Conservation (phyloP, 176 grass and related monocot genomes). For the Cenchrus purpureus region DNA sequence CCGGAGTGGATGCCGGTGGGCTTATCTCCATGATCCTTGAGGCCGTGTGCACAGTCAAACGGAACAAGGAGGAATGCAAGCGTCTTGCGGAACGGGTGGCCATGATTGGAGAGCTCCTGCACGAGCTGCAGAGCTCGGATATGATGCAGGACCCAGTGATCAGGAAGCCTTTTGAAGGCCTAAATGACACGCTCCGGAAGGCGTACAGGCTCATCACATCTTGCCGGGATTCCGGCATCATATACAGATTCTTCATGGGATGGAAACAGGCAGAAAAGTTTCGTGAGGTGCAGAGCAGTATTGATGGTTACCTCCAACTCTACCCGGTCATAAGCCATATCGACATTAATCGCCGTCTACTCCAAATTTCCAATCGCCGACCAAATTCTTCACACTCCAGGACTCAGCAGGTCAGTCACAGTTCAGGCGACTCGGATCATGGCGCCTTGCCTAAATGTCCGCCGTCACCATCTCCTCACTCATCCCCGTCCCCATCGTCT, state of each 20-base stretch:
- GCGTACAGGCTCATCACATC: constrained; percentile 38
- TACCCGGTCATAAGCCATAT: too few relatives aligned
- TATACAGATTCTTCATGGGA: constrained; percentile 50
- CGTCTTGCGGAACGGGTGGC: constrained; percentile 29
- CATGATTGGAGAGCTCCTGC: constrained; percentile 49
- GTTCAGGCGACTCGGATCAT: too few relatives aligned
- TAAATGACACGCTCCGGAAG: constrained; percentile 45
- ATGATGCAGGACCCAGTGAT: constrained; percentile 53
- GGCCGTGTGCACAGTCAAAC: constrained; percentile 32
- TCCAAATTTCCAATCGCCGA: too few relatives aligned
- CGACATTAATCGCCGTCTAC: too few relatives aligned
- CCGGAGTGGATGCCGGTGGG: constrained; percentile 48
- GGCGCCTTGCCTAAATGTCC: too few relatives aligned
- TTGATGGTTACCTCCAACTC: constrained; percentile 48
- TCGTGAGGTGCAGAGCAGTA: constrained; percentile 47
- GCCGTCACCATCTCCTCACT: too few relatives aligned
- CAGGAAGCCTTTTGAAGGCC: constrained; percentile 44
- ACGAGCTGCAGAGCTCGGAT: constrained; percentile 44
- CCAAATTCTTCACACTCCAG: too few relatives aligned
- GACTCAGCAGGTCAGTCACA: too few relatives aligned
- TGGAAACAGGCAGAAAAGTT: constrained; percentile 53
- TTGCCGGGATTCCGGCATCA: constrained; percentile 43
- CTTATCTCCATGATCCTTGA: constrained; percentile 48
- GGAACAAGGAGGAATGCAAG: constrained; percentile 49
- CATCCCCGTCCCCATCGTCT: too few relatives aligned